These are phyloP conservation scores for Tricholoma furcatifolium DNA, from an alignment of 768 basidiomycete genomes.

Conservation along the genomic window DNA sequence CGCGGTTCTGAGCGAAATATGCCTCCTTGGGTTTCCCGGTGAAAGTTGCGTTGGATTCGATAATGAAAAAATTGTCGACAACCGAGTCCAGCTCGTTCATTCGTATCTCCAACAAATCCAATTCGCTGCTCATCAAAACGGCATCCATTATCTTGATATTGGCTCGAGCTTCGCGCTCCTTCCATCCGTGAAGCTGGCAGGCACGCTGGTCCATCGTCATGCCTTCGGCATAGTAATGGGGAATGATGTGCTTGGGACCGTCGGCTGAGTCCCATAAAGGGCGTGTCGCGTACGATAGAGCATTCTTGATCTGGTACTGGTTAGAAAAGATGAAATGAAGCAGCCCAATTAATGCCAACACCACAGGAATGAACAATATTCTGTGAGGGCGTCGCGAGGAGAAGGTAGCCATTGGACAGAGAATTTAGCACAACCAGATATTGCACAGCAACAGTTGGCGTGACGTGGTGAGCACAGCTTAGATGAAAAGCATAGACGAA, in stretches of 20 bases:
- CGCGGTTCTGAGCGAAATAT: constrained; percentile 45
- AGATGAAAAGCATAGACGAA: neutral
- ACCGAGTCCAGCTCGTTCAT: constrained; percentile 57
- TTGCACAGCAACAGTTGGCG: constrained; percentile 22
- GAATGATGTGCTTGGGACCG: constrained; percentile 45
- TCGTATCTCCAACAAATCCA: constrained; percentile 63
- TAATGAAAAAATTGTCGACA: constrained; percentile 59
- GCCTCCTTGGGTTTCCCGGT: constrained; percentile 57
- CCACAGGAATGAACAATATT: constrained; percentile 30
- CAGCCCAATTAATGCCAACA: constrained; percentile 27
- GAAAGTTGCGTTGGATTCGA: constrained; percentile 62
- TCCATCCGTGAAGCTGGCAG: constrained; percentile 58
- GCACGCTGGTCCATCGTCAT: constrained; percentile 40
- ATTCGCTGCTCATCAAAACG: constrained; percentile 60
- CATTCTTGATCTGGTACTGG: constrained; percentile 50
- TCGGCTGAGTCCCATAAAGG: constrained; percentile 58
- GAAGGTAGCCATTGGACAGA: constrained; percentile 18
- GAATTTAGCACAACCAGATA: constrained; percentile 5
- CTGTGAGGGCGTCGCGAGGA: constrained; percentile 28
- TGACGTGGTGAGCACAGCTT: constrained; percentile 17
- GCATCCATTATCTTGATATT: constrained; percentile 53
- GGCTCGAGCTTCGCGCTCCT: constrained; percentile 28
- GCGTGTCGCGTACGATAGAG: constrained; percentile 53
- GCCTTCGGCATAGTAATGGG: constrained; percentile 59
- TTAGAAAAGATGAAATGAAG: constrained; percentile 38